Base-by-base conservation (phyloP, 2,329 filamentous ascomycete genomes). In the Aureobasidium sp. region DNA sequence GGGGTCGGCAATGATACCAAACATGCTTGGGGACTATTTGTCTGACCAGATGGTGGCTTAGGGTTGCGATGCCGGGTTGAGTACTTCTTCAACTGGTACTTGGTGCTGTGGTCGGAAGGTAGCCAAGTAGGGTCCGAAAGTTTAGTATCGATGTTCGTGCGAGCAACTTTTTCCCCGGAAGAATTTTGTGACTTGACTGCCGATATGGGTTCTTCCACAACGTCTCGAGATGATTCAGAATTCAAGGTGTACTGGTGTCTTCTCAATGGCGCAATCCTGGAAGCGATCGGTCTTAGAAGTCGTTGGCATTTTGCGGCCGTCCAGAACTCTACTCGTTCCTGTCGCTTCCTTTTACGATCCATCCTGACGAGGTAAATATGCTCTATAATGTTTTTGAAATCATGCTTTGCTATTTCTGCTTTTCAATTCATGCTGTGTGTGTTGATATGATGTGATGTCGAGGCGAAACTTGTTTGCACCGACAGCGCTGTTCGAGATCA, bases 261-360 rank as follows among this genome's bases (percentile, higher is more conserved):
- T 41, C 72, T 68, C 8, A 78, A 68, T 32, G 74, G 74, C 32
- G 69, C 66, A 50, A 78, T 71, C 64, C 75, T 73, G 15, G 73
- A 75, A 16, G 73, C 72, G 13, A 78, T 70, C 15, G 75, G 75
- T 45, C 76, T 71, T 0, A 78, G 69, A 5, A 78, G 68, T 55
- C 76, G 72, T 62, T 76, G 76, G 66, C 76, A 78, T 44, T 75
- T 73, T 49, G 73, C 70, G 16, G 75, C 73, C 8, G 74, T 78
- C 75, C 75, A 78, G 25, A 34, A 29, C 39, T 55, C 49, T 25
- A 30, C 34, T 5, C 41, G 37, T 21, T 45, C 61, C 25, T 54
- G 61, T 34, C 62, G 49, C 50, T 63, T 63, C 36, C 58, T 52
- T 25, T 63, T 61, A 7, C 61, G 45, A 16, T 60, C 54, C 55